Base-by-base conservation (phyloP, 176 grass and related monocot genomes). In the Carex parvula region DNA sequence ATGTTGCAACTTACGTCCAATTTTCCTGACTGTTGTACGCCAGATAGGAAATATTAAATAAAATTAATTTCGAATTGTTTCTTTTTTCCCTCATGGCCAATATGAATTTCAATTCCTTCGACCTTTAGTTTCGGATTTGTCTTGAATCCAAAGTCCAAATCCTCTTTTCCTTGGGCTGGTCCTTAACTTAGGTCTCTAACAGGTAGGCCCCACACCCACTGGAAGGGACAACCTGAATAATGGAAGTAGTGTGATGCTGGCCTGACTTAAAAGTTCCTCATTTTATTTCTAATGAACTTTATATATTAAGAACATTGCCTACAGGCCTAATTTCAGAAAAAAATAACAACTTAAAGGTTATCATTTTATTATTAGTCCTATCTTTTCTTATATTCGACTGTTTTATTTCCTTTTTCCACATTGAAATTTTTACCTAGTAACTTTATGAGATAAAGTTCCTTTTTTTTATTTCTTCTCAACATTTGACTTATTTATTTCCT, bases 1-100 rank as follows among this genome's bases (percentile, higher is more conserved):
- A 78, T 57, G 72, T 57, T 78, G 50, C 73, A 78, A 22, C 52
- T 78, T 78, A 78, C 4, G 26, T 57, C 52, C 73, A 78, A 78
- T 57, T 78, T 78, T 57, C 24, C 6, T 78, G 22, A 78, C 24
- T 18, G 24, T 33, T 77, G 15, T 33, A 78, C 0, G 33, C 52
- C 17, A 57, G 14, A 57, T 33, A 24, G n/a, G 17, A 50, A 78
- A 57, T 71, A 18, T 30, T 35, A 33, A 24, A 26, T 6, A 74
- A 24, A 22, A 64, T 10, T 9, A 60, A 8, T 21, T 20, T 60
- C 22, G 8, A 60, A 20, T 60, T 21, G n/a, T 33, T 62, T 20
- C 60, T 71, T 71, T 71, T 74, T 50, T 42, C 5, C 8, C 44
- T 29, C 16, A 8, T 48, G 68, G 1, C 44, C 68, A n/a, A 2